Evolutionary conservation across 2,329 filamentous ascomycete genomes (phyloP).

Genomic region (Dothidotthia symphoricarpi): DNA sequence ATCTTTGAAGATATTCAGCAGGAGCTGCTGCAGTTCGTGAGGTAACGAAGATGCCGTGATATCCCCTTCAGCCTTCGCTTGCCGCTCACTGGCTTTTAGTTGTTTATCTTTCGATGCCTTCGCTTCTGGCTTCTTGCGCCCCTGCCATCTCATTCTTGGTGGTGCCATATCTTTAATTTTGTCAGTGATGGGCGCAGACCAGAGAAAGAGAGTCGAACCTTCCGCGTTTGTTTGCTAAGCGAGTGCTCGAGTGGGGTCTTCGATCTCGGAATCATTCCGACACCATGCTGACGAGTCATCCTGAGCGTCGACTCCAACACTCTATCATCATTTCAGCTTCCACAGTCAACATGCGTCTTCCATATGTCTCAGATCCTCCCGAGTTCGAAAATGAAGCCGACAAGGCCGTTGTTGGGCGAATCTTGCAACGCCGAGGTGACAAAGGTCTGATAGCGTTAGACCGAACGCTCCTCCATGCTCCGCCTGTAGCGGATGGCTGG

Average conservation of each 20-base stretch:
- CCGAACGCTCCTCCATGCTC: constrained; percentile 55
- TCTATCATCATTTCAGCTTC: not conserved
- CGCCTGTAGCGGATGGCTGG: constrained; percentile 58
- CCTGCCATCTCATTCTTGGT: constrained; percentile 5
- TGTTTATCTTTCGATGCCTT: constrained; percentile 12
- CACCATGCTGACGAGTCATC: not conserved
- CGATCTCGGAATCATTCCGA: no score
- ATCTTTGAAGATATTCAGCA: constrained; percentile 70
- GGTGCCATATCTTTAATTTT: constrained; percentile 8
- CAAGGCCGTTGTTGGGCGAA: constrained; percentile 51
- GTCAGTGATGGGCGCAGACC: no score
- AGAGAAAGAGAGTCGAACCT: no score
- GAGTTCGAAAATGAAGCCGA: constrained; percentile 48
- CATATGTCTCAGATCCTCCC: constrained; percentile 54
- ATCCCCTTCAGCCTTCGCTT: constrained; percentile 1
- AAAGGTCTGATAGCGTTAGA: constrained; percentile 54
- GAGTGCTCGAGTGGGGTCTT: constrained; percentile 1
- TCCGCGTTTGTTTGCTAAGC: no score
- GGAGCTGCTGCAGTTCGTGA: constrained; percentile 61
- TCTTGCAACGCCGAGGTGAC: constrained; percentile 53
- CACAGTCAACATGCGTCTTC: constrained; percentile 52
- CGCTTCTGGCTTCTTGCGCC: constrained; percentile 5
- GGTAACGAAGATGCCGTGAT: constrained; percentile 40
- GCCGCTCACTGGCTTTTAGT: constrained; percentile 1
- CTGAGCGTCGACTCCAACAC: not conserved